Conservation (phyloP, 169 alveolate genomes). For the Plasmodium coatneyi region DNA sequence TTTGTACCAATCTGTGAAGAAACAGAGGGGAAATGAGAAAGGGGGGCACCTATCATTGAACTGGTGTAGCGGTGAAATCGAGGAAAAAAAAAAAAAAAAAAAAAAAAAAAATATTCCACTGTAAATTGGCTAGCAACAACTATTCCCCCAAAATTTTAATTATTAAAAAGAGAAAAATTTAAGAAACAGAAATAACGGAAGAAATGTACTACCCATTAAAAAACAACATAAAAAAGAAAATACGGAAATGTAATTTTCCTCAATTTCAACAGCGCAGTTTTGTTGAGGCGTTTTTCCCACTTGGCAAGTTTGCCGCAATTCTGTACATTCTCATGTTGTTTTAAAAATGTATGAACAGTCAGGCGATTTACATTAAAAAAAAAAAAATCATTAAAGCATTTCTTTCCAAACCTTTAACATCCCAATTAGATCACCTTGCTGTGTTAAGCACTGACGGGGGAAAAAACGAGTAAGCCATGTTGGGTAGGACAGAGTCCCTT, state of each 20-base stretch:
- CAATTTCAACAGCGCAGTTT: background rate
- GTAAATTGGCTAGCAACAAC: background rate
- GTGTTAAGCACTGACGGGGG: slow-evolving; percentile 10
- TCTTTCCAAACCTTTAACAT: slow-evolving; percentile 14
- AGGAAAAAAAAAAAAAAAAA: background rate
- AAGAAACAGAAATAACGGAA: background rate
- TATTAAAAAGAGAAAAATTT: background rate
- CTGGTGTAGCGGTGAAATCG: background rate
- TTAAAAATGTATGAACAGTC: background rate
- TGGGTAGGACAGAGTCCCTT: background rate
- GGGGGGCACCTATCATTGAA: background rate
- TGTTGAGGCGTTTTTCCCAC: background rate
- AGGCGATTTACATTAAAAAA: background rate
- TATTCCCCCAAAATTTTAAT: background rate
- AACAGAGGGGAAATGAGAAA: background rate
- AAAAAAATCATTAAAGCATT: background rate
- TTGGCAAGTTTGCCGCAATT: background rate
- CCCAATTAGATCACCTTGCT: slow-evolving; percentile 9
- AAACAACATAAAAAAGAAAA: background rate
- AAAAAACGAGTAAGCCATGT: background rate
- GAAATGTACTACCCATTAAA: background rate
- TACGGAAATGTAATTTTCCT: background rate
- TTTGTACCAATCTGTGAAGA: slow-evolving; percentile 21
- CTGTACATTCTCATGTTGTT: background rate
- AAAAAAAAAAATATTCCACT: background rate